phyloP scores from a whole-genome alignment of 768 basidiomycete species.

The Tricholoma hemisulphureum region DNA sequence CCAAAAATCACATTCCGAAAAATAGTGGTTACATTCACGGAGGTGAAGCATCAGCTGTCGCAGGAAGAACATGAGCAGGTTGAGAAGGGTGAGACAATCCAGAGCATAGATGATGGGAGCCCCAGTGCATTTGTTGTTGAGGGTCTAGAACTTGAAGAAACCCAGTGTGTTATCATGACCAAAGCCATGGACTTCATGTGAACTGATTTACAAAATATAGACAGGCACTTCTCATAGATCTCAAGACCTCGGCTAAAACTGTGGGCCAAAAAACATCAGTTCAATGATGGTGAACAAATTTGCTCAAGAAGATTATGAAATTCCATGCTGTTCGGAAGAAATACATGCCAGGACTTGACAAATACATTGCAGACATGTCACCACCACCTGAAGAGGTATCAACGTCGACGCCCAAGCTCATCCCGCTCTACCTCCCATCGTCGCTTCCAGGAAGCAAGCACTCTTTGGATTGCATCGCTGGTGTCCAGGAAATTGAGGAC shows the following conservation, averaged over 20 bases:
- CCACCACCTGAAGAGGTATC: not conserved
- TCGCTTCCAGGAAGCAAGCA: constrained; percentile 6
- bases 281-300: constrained; percentile 3
- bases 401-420: not conserved
- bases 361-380: not conserved
- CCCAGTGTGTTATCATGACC: constrained; percentile 5
- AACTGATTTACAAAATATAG: not conserved
- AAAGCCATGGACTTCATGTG: not conserved
- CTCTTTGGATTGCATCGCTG: constrained; percentile 6
- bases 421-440: constrained; percentile 15
- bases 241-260: not conserved
- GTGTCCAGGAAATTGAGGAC: constrained; percentile 18
- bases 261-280: not conserved
- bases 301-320: not conserved
- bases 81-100: not conserved
- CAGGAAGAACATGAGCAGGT: not conserved
- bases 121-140: not conserved
- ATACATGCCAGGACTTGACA: not conserved
- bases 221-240: not conserved
- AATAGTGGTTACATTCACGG: not conserved
- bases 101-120: not conserved
- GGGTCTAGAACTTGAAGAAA: constrained; percentile 8
- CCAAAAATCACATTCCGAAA: not conserved
- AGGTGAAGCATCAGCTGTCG: not conserved
- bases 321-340: not conserved